A percentile compares a stretch with the other conserved stretches of the same genome.
Evolutionary conservation across 495 filamentous ascomycete species (phyloP).

Genomic region (Talaromyces thailandensis): DNA sequence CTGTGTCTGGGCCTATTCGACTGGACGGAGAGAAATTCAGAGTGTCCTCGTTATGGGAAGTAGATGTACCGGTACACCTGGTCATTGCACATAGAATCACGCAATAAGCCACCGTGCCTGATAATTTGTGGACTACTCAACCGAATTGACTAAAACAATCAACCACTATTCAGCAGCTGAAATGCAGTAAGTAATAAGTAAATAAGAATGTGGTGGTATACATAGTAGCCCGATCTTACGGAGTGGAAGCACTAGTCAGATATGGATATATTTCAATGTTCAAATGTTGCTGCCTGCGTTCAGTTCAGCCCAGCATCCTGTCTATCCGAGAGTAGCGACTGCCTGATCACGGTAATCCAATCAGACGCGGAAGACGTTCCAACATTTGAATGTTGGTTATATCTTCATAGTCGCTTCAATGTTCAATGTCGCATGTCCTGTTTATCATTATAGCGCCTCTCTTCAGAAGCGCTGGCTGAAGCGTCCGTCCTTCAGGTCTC

Average conservation of each 20-base stretch:
- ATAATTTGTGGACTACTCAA: not conserved
- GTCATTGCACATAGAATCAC: not conserved
- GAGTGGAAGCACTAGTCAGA: not conserved
- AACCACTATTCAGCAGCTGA: not conserved
- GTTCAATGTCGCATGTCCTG: too few relatives aligned
- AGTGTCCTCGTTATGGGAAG: too few relatives aligned
- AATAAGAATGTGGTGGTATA: too few relatives aligned
- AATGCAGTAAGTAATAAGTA: not conserved
- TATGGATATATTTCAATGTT: too few relatives aligned
- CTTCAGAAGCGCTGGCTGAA: too few relatives aligned
- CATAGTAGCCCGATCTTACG: too few relatives aligned
- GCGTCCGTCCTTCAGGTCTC: too few relatives aligned
- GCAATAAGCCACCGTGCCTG: not conserved
- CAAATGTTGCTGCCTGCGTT: not conserved
- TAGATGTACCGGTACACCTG: not conserved
- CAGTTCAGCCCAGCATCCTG: not conserved
- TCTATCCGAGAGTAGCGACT: not conserved
- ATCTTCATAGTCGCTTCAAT: too few relatives aligned
- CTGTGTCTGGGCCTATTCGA: too few relatives aligned
- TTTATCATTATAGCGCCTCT: too few relatives aligned
- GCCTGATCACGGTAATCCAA: not conserved
- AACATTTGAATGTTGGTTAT: too few relatives aligned
- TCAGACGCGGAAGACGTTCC: not conserved
- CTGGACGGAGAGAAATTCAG: too few relatives aligned
- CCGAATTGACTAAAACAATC: not conserved